These are phyloP conservation scores for Chrysosporium keratinophilum DNA, from an alignment of 2,329 filamentous ascomycete species.

Conservation along the genomic window DNA sequence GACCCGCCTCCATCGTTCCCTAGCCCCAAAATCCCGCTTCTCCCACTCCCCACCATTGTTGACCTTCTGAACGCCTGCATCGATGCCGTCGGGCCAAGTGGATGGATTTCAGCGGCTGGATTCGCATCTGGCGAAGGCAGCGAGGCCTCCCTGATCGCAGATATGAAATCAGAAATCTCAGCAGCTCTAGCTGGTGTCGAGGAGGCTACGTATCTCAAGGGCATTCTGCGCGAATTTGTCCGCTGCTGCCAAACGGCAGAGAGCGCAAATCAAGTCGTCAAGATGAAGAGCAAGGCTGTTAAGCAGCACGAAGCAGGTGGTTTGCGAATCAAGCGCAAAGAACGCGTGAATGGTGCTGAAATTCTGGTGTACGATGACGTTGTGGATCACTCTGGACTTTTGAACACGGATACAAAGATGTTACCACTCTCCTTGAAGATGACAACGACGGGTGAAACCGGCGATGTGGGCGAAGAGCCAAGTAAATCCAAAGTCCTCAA, in stretches of 20 bases:
- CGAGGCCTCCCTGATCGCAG: constrained; percentile 37
- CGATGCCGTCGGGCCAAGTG: constrained; percentile 40
- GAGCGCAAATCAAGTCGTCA: neutral
- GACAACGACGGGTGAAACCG: constrained; percentile 26
- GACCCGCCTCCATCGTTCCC: constrained; percentile 29
- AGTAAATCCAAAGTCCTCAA: constrained; percentile 43
- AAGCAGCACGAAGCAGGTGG: constrained; percentile 12
- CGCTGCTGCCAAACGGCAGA: constrained; percentile 28
- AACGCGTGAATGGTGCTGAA: constrained; percentile 29
- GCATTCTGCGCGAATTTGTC: constrained; percentile 39
- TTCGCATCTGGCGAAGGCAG: constrained; percentile 27
- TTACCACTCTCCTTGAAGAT: constrained; percentile 66
- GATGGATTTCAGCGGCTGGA: constrained; percentile 35
- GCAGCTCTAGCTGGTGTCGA: constrained; percentile 39
- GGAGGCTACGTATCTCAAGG: constrained; percentile 39
- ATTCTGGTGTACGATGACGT: constrained; percentile 21
- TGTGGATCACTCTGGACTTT: neutral
- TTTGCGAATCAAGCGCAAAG: constrained; percentile 27
- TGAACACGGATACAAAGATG: constrained; percentile 29
- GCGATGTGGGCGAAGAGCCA: constrained; percentile 39
- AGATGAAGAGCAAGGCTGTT: neutral
- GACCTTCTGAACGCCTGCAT: constrained; percentile 37
- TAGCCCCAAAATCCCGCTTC: constrained; percentile 28
- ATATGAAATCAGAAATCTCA: constrained; percentile 41
- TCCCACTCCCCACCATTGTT: constrained; percentile 32